Conservation (phyloP, 352 stramenopile species). For the Nannochloropsis limnetica region DNA sequence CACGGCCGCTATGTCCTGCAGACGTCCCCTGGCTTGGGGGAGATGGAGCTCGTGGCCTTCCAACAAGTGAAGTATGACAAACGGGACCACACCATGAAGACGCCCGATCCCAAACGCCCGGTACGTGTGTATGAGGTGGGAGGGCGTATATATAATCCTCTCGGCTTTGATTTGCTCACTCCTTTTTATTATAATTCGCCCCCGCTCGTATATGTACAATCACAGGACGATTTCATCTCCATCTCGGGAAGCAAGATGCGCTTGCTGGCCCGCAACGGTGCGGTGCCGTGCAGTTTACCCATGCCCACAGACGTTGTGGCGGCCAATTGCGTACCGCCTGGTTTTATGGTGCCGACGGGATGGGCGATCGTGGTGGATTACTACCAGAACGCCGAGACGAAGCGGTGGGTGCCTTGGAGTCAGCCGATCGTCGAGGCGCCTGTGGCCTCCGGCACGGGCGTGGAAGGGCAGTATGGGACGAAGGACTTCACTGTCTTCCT, state of each 20-base stretch:
- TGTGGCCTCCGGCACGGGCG: constrained; percentile 66
- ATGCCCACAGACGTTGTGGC: constrained; percentile 72
- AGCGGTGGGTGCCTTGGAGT: constrained; percentile 66
- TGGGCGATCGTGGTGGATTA: constrained; percentile 98
- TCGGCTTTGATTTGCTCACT: neutral
- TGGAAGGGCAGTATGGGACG: constrained; percentile 63
- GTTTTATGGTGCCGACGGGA: constrained; percentile 95
- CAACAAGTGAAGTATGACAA: constrained; percentile 80
- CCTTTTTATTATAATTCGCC: neutral
- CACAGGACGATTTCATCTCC: constrained; percentile 83
- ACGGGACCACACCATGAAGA: constrained; percentile 94
- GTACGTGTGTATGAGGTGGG: neutral
- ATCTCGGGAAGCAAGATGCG: constrained; percentile 96
- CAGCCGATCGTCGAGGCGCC: constrained; percentile 61
- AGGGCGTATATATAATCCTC: neutral
- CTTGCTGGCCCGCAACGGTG: constrained; percentile 81
- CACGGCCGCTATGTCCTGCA: constrained; percentile 91
- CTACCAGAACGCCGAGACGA: constrained; percentile 86
- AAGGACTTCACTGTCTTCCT: constrained; percentile 62
- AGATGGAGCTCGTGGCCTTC: constrained; percentile 76
- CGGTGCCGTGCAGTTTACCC: constrained; percentile 74
- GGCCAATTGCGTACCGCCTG: constrained; percentile 84
- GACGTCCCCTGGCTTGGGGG: constrained; percentile 84
- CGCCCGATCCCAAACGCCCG: constrained; percentile 75
- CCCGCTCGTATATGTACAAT: neutral